phyloP scores from a whole-genome alignment of 2,329 filamentous ascomycete species.

The Akanthomyces uredinophilus region DNA sequence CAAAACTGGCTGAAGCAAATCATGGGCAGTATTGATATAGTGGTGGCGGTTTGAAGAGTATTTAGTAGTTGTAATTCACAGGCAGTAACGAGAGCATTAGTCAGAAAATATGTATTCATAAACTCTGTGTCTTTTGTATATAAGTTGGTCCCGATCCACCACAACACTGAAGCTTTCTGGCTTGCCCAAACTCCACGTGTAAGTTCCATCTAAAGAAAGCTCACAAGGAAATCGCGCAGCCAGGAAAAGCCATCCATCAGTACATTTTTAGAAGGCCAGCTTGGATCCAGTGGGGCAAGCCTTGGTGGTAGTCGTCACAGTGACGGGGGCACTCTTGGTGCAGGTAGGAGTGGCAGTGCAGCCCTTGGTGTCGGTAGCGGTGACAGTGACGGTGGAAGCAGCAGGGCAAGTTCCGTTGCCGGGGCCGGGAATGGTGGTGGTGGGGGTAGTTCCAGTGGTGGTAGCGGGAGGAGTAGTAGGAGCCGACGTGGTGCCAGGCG shows the following conservation, averaged over 20 bases:
- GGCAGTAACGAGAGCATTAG: not conserved
- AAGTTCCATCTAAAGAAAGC: too few relatives aligned
- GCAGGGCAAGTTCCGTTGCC: constrained; percentile 11
- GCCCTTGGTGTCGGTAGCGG: constrained; percentile 10
- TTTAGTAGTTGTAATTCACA: not conserved
- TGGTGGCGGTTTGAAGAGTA: not conserved
- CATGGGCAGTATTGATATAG: not conserved
- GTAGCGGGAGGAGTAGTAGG: constrained; percentile 4
- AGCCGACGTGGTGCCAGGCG: not conserved
- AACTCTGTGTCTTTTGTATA: not conserved
- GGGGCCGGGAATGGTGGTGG: constrained; percentile 3
- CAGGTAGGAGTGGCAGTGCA: constrained; percentile 10
- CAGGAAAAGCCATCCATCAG: too few relatives aligned
- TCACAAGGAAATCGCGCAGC: too few relatives aligned
- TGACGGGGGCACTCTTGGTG: constrained; percentile 11
- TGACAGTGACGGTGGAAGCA: constrained; percentile 12
- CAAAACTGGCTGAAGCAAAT: constrained; percentile 8
- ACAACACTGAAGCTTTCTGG: not conserved
- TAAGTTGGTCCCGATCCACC: too few relatives aligned
- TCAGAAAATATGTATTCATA: not conserved
- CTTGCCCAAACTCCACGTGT: not conserved
- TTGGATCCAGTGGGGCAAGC: constrained; percentile 14
- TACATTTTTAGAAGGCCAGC: constrained; percentile 6
- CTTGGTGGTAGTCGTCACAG: constrained; percentile 10
- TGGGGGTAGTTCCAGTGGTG: not conserved